phyloP scores from a whole-genome alignment of 148 eudicot genomes.

The Amaranthus cruentus region DNA sequence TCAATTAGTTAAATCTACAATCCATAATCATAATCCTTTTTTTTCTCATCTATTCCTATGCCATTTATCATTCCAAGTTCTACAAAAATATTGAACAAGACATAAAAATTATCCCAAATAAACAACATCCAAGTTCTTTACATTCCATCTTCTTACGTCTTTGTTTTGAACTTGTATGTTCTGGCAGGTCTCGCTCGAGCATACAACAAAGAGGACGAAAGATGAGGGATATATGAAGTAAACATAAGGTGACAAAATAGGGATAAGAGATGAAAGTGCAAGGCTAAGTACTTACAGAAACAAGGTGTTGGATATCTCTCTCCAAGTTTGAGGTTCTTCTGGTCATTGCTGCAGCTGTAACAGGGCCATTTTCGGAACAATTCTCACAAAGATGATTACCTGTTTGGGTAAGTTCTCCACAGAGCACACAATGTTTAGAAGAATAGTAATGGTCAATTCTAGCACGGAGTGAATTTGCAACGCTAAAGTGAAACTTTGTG shows the following conservation, averaged over 20 bases:
- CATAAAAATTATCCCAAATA: too few species aligned
- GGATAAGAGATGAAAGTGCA: not conserved
- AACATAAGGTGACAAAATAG: not conserved
- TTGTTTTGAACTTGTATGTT: too few species aligned
- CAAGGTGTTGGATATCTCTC: constrained; percentile 79
- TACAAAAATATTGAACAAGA: too few species aligned
- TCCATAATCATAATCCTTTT: too few species aligned
- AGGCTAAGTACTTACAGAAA: constrained; percentile 55
- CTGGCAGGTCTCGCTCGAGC: too few species aligned
- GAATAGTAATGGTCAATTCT: constrained; percentile 85
- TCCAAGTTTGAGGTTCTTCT: constrained; percentile 82
- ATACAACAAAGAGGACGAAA: not conserved
- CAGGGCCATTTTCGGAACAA: constrained; percentile 55
- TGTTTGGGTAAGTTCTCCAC: constrained; percentile 69
- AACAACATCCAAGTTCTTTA: too few species aligned
- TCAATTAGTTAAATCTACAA: too few species aligned
- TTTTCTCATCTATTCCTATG: too few species aligned
- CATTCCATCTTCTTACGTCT: too few species aligned
- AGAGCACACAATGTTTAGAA: constrained; percentile 72
- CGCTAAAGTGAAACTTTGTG: constrained; percentile 45
- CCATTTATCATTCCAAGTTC: too few species aligned
- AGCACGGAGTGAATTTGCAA: constrained; percentile 49
- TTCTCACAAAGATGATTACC: constrained; percentile 51
- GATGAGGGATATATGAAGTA: not conserved
- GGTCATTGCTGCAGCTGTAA: constrained; percentile 49